Base-by-base conservation (phyloP, 2,329 filamentous ascomycete species). In the Xylaria digitata region DNA sequence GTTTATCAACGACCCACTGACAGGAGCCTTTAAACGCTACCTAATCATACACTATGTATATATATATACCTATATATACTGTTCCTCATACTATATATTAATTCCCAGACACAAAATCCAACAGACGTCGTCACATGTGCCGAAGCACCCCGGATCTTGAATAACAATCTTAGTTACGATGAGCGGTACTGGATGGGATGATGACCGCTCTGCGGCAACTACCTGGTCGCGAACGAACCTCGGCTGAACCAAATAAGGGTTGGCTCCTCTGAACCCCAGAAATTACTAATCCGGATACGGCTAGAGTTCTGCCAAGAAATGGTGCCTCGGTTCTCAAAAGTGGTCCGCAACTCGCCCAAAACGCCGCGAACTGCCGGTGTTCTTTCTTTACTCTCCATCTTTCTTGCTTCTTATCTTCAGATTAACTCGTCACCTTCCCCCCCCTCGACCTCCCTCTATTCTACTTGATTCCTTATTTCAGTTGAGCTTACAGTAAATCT, bases 301-400 rank as follows among this genome's bases (percentile, higher is more conserved):
- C 37, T 74, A 72, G 70, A 11, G 15, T 11, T 7, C 9, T 26
- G 54, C 45, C 32, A 17, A 45, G 49, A 49, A 15, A 63, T 54
- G 61, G 43, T 72, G 68, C 73, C 73, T 75, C 73, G 73, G 73
- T 68, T 73, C 71, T 66, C 69, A 65, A 69, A 63, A 60, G 56
- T 64, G 19, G 21, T 52, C 67, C 59, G 46, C 56, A 21, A 52
- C 21, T 13, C 21, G 9, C 8, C 55, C 37, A 52, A 56, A 43
- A 23, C 49, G 43, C 54, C 59, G 52, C 58, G 53, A 62, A 53
- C 43, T 66, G 56, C 66, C 60, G 55, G 21, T 57, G 26, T 55
- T 37, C 52, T 53, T 43, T 37, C 45, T 59, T 65, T 57, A 56
- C 54, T 59, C 54, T 49, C 45, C n/a, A 6, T 58, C 52, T 42